These are phyloP conservation scores for Ophiostoma sp. DNA, from an alignment of 2,329 filamentous ascomycete species.

Conservation along the genomic window DNA sequence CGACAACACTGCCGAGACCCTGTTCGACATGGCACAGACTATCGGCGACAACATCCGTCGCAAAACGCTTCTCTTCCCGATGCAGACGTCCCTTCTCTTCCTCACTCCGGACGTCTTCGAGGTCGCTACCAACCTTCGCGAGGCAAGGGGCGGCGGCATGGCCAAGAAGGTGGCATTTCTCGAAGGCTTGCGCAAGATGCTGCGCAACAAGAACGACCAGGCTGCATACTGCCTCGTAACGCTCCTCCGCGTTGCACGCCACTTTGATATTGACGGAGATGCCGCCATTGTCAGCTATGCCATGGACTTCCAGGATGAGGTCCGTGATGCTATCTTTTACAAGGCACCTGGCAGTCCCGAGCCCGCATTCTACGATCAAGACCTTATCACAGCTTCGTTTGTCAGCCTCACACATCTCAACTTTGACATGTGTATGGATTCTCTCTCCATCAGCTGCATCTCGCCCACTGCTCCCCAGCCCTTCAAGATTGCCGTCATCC, in stretches of 20 bases:
- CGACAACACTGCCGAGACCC: slow-evolving; percentile 60
- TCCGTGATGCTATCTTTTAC: slow-evolving; percentile 60
- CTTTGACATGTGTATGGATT: slow-evolving; percentile 53
- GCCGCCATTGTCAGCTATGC: slow-evolving; percentile 58
- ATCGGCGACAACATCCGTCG: slow-evolving; percentile 53
- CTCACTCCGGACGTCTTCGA: slow-evolving; percentile 64
- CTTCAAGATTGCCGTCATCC: slow-evolving; percentile 59
- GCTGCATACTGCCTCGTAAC: slow-evolving; percentile 61
- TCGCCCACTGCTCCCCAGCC: slow-evolving; percentile 50
- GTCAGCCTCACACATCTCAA: slow-evolving; percentile 59
- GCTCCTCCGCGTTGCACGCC: slow-evolving; percentile 56
- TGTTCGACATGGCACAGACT: slow-evolving; percentile 64
- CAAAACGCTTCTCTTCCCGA: slow-evolving; percentile 52
- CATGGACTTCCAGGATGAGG: slow-evolving; percentile 63
- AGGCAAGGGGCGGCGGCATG: slow-evolving; percentile 56
- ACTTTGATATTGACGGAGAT: slow-evolving; percentile 59
- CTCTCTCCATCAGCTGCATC: slow-evolving; percentile 53
- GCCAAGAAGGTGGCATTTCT: slow-evolving; percentile 62
- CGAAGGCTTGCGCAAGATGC: slow-evolving; percentile 56
- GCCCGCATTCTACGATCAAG: slow-evolving; percentile 51
- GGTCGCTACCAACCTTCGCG: slow-evolving; percentile 61
- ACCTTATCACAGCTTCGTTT: slow-evolving; percentile 61
- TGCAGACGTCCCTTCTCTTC: slow-evolving; percentile 58
- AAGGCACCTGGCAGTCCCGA: slow-evolving; percentile 45
- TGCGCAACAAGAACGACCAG: slow-evolving; percentile 60